Evolutionary conservation across 1,139 yeast genomes (phyloP).

Genomic region (Nakaseomyces sp.): DNA sequence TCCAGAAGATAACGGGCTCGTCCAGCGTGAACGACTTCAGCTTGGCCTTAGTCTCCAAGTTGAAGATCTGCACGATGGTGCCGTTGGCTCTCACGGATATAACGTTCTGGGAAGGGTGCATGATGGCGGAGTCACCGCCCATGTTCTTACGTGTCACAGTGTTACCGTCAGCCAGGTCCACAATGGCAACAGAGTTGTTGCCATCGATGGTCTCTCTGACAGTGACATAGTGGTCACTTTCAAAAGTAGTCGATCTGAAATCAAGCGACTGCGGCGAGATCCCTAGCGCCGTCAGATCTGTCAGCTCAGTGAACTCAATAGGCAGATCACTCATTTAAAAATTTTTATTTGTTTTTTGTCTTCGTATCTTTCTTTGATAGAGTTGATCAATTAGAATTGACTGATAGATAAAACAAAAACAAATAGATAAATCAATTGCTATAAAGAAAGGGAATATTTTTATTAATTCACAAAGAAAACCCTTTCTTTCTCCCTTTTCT

Average conservation of each 20-base stretch:
- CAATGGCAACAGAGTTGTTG: constrained; percentile 86
- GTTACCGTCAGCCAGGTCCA: constrained; percentile 69
- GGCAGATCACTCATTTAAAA: constrained; percentile 58
- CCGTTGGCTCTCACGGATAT: constrained; percentile 95
- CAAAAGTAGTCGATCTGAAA: constrained; percentile 88
- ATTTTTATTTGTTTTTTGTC: constrained; percentile 5
- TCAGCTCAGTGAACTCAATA: constrained; percentile 91
- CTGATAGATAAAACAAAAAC: too few species aligned
- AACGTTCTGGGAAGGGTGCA: constrained; percentile 85
- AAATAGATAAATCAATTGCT: too few species aligned
- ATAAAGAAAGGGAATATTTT: too few species aligned
- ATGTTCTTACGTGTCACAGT: constrained; percentile 79
- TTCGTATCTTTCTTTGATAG: too few species aligned
- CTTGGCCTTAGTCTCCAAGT: constrained; percentile 78
- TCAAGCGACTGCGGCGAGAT: constrained; percentile 78
- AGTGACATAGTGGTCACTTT: constrained; percentile 84
- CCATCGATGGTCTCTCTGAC: constrained; percentile 69
- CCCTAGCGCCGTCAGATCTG: constrained; percentile 78
- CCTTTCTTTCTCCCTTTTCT: too few species aligned
- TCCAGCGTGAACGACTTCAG: constrained; percentile 79
- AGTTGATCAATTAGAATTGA: too few species aligned
- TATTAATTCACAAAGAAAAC: too few species aligned
- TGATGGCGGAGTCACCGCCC: constrained; percentile 96
- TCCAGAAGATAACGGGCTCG: constrained; percentile 93
- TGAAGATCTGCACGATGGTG: constrained; percentile 89